phyloP scores from a whole-genome alignment of 306 rosid species.

The Cajanus cajan region DNA sequence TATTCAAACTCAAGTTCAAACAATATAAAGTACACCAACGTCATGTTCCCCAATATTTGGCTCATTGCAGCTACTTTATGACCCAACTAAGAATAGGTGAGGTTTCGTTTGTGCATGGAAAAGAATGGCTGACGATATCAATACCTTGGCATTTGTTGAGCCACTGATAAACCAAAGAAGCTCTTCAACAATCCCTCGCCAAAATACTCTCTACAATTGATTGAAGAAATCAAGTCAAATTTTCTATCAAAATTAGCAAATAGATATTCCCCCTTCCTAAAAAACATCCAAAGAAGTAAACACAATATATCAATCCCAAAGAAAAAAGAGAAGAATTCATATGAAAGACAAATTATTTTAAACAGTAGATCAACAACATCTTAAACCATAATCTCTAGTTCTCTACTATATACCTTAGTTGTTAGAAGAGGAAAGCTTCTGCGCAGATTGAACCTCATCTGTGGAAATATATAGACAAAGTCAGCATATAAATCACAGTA shows the following conservation, averaged over 20 bases:
- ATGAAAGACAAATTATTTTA: not conserved
- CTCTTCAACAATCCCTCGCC: conserved; percentile 98
- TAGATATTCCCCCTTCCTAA: conserved; percentile 16
- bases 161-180: conserved; percentile 98
- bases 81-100: not conserved
- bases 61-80: not conserved
- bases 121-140: conserved; percentile 14
- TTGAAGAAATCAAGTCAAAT: conserved; percentile 42
- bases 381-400: conserved; percentile 24
- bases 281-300: conserved; percentile 7
- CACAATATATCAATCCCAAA: not conserved
- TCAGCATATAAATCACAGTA: conserved; percentile 31
- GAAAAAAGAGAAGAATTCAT: conserved; percentile 2
- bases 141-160: conserved; percentile 94
- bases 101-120: not conserved
- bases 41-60: not conserved
- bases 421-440: conserved; percentile 86
- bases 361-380: not conserved
- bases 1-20: conserved; percentile 12
- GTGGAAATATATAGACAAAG: conserved; percentile 29
- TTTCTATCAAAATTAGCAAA: conserved; percentile 23
- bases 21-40: not conserved
- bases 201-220: conserved; percentile 82
- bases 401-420: conserved; percentile 66
- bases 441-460: conserved; percentile 94